phyloP scores from a whole-genome alignment of 2,329 filamentous ascomycete species.

The Sarocladium kiliense region DNA sequence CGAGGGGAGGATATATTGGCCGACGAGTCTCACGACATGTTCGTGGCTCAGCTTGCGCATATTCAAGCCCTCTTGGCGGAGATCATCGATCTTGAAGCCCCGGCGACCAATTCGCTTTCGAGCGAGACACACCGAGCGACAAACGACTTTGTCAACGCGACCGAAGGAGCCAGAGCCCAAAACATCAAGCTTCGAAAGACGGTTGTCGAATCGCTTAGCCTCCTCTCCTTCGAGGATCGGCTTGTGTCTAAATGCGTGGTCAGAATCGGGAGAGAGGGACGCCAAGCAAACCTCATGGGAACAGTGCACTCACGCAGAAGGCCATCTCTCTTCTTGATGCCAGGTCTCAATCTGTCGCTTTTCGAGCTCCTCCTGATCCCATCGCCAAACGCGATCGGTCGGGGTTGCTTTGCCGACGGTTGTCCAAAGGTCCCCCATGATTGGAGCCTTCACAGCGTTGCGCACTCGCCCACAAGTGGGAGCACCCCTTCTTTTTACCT shows the following conservation, averaged over 20 bases:
- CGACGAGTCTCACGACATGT: conserved; percentile 42
- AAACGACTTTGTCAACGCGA: conserved; percentile 37
- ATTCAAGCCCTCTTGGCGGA: conserved; percentile 40
- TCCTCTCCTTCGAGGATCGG: conserved; percentile 24
- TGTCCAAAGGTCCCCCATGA: conserved; percentile 28
- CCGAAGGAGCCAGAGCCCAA: conserved; percentile 39
- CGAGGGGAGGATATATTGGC: conserved; percentile 36
- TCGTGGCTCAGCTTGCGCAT: conserved; percentile 43
- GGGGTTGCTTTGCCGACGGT: conserved; percentile 23
- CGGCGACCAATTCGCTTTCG: conserved; percentile 37
- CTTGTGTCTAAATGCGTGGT: conserved; percentile 20
- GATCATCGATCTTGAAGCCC: conserved; percentile 31
- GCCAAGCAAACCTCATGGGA: not conserved
- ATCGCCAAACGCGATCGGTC: conserved; percentile 3
- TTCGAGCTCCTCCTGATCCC: not conserved
- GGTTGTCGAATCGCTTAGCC: conserved; percentile 28
- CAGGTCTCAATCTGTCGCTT: conserved; percentile 24
- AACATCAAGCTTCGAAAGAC: conserved; percentile 25
- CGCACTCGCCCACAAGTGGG: no score
- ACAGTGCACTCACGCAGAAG: conserved; percentile 23
- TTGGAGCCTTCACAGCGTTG: not conserved
- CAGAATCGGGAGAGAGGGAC: not conserved
- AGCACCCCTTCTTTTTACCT: no score
- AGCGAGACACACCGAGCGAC: conserved; percentile 36
- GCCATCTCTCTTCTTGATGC: conserved; percentile 28